Evolutionary conservation across 805 yeast genomes (phyloP).

Genomic region (Diddensiella santjacobensis): DNA sequence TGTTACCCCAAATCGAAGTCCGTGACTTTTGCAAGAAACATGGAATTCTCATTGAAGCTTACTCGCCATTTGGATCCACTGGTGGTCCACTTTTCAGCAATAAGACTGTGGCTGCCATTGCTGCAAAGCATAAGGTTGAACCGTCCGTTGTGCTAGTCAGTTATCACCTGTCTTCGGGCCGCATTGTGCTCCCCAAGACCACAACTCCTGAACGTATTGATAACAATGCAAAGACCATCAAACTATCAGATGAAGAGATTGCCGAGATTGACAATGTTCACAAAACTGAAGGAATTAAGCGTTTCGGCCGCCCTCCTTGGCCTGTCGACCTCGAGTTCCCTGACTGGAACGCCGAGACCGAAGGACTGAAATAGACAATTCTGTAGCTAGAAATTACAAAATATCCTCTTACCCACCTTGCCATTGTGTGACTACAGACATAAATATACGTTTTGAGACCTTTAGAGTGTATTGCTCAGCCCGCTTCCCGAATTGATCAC

Average conservation of each 20-base stretch:
- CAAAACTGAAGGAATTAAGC: conserved; percentile 26
- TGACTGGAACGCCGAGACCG: conserved; percentile 24
- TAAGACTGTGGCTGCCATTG: conserved; percentile 52
- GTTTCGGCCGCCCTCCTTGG: conserved; percentile 29
- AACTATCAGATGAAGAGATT: conserved; percentile 43
- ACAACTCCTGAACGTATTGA: conserved; percentile 59
- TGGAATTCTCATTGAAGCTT: conserved; percentile 63
- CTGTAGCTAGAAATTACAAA: too few species aligned
- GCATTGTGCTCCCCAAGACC: conserved; percentile 66
- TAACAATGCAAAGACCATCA: conserved; percentile 38
- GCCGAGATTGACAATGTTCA: conserved; percentile 29
- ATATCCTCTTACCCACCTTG: too few species aligned
- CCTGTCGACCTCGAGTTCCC: conserved; percentile 31
- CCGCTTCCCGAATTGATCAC: too few species aligned
- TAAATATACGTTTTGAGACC: too few species aligned
- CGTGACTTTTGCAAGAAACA: conserved; percentile 48
- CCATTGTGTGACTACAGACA: too few species aligned
- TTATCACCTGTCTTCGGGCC: conserved; percentile 45
- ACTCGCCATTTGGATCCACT: conserved; percentile 49
- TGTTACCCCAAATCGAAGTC: conserved; percentile 61
- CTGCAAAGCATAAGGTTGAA: conserved; percentile 48
- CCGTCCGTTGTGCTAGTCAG: conserved; percentile 32
- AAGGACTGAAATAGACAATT: not conserved
- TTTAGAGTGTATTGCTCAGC: too few species aligned
- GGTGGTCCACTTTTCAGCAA: conserved; percentile 36